Base-by-base conservation (phyloP, 2,329 filamentous ascomycete species). In the Fonsecaea pedrosoi region DNA sequence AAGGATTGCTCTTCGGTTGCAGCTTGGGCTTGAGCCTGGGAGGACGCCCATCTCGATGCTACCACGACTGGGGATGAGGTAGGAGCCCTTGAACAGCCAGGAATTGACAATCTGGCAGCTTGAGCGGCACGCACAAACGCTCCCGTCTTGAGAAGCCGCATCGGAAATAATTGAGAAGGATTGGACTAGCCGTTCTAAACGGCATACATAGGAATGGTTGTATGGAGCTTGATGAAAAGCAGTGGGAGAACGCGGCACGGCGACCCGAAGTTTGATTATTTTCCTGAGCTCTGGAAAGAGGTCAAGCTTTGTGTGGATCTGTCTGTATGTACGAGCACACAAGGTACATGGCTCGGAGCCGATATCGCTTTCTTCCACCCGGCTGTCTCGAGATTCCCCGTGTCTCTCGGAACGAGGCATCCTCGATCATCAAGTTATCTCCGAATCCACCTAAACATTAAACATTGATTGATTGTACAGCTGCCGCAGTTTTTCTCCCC, bases 101-200 rank as follows among this genome's bases (percentile, higher is more conserved):
- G 40, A 32, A 66, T 40, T 40, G 53, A 45, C 34, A 68, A 34
- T 53, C 64, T 63, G 12, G 70, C 71, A 59, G 58, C 64, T 59
- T 66, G 70, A 21, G 66, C 61, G 40, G 66, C 67, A n/a, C 69
- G 54, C 42, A 73, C 63, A 60, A 72, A 72, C 10, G 65, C 71
- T 32, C 71, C 71, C 3, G 70, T 73, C 32, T 62, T 68, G 54
- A 64, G 60, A 45, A 73, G 70, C 55, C 67, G 66, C 71, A 73
- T 73, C 55, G 55, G 59, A 57, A 34, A 50, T 18, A 21, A 21
- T 10, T 30, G 45, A 50, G 9, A 21, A 10, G 12, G 45, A 18
- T 50, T 50, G 12, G 10, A 9, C 45, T 13, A 12, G 45, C 21
- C 48, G 10, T 30, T 38, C 12, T 6, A 34, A 15, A 37, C 4